Evolutionary conservation across 345 rosid genomes (phyloP), one percentile per base, ranked within the genome.

Genomic region (Eucalyptus rudis): DNA sequence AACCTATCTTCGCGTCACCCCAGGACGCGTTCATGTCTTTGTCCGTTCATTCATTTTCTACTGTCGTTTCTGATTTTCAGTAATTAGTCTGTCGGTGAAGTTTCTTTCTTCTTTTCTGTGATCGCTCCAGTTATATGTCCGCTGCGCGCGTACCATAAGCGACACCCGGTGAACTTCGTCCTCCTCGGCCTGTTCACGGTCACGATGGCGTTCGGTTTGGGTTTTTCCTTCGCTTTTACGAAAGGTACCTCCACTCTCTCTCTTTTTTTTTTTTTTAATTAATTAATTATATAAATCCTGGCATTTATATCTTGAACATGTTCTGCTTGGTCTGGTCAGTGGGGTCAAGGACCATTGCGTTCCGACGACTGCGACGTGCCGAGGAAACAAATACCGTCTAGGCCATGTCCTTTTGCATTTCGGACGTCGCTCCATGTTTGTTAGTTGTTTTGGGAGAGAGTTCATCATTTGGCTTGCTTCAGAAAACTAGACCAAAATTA

Each of bases 101-200:
- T 44, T 36, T 33, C 20, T 24, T 29, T n/a, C 13, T 49, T 9
- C 54, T 49, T 36, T 24, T 64, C 25, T 79, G 54, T n/a, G 45
- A 29, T 86, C 31, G 33, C 40, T 79, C 79, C 40, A 96, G 98
- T 91, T 50, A 2, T 96, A 68, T 91, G 92, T 88, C 96, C 95
- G 31, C 33, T 96, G 88, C 87, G 88, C 64, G 89, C 50, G 44
- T 95, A 88, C 68, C 92, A 91, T 85, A 92, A 94, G 91, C 91
- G 66, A 80, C 97, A 95, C 89, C 98, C 97, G 0, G 87, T 92
- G 47, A 95, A 96, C 87, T 93, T 92, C 79, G 31, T 95, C 20
- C 88, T 96, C 31, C 92, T 96, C 3, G 86, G 89, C 31, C 87
- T 95, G 89, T 96, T 95, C 90, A 95, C 91, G 19, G 86, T 95